Base-by-base conservation (phyloP, 2,329 filamentous ascomycete species). In the Pyrenochaeta sp. region DNA sequence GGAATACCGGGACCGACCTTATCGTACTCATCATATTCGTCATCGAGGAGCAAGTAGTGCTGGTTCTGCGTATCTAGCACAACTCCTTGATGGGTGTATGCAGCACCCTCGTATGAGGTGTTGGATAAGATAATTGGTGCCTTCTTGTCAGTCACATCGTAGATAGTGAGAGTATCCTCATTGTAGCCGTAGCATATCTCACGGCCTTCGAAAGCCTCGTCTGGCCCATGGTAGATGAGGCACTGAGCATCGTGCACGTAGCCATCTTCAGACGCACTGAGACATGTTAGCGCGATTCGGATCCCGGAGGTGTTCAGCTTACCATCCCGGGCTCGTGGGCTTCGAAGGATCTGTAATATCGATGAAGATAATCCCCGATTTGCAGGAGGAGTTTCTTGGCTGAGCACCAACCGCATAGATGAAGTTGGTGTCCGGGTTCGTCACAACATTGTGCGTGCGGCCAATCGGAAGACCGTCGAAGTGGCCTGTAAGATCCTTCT, bases 191-290 rank as follows among this genome's bases (percentile, higher is more conserved):
- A 85, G 79, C 84, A 86, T 65, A 86, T 84, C 52, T 86, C 83
- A 1, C 74, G 77, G 25, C 81, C 83, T 3, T 74, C 69, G 69
- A 82, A 86, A 25, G 77, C 66, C 25, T 71, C 73, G 58, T 86
- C 81, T 0, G 84, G 84, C 0, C 85, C 84, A 7, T 78, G 79
- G 74, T 85, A 85, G 58, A 83, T 80, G 39, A 88, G 75, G 69
- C 85, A 88, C 72, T 88, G 85, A 2, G 85, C 85, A 64, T 88
- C 85, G 71, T 88, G 85, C 13, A 87, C 85, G 68, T 88, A 88
- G 37, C 85, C 85, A 68, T 87, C 85, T 19, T 79, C 67, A 22
- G 80, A 78, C 7, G 83, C 82, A 66, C 85, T 65, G 42, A 1
- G 24, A 43, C 9, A 25, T 45, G 53, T 58, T 30, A 59, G 56